Percentiles rank a stretch among this genome's conserved stretches.
These are phyloP conservation scores for Dioscorea alata DNA, from an alignment of 106 monocot species.

Conservation along the genomic window DNA sequence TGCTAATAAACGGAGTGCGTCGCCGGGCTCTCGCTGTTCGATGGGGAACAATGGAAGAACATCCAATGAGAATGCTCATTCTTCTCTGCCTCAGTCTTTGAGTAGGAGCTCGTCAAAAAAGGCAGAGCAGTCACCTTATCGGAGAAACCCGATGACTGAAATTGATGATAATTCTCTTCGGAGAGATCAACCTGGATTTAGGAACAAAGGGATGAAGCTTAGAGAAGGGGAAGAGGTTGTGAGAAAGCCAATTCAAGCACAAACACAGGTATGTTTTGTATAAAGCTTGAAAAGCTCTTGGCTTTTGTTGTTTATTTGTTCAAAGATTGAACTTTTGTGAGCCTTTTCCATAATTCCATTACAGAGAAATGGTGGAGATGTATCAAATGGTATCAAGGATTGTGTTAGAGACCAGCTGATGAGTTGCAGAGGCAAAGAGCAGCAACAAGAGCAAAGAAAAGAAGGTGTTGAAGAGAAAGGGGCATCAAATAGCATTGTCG, in stretches of 20 bases:
- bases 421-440: constrained; percentile 21
- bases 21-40: constrained; percentile 43
- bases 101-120: constrained; percentile 83
- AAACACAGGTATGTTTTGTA: constrained; percentile 18
- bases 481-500: constrained; percentile 26
- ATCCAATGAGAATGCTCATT: constrained; percentile 38
- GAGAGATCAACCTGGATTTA: constrained; percentile 5
- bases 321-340: neutral
- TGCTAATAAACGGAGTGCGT: constrained; percentile 14
- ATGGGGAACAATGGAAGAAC: constrained; percentile 40
- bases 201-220: neutral
- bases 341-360: neutral
- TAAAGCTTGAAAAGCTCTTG: neutral
- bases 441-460: neutral
- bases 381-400: constrained; percentile 14
- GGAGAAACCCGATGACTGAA: constrained; percentile 81
- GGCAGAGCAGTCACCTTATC: constrained; percentile 68
- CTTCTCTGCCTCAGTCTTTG: constrained; percentile 36
- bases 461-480: constrained; percentile 10
- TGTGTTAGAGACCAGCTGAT: constrained; percentile 28
- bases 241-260: constrained; percentile 10
- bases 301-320: neutral
- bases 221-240: neutral
- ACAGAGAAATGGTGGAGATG: constrained; percentile 8
- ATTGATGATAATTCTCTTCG: constrained; percentile 57